Evolutionary conservation across 2,329 filamentous ascomycete genomes (phyloP), one percentile per base, ranked within the genome.

Genomic region (Trichoderma koningii): DNA sequence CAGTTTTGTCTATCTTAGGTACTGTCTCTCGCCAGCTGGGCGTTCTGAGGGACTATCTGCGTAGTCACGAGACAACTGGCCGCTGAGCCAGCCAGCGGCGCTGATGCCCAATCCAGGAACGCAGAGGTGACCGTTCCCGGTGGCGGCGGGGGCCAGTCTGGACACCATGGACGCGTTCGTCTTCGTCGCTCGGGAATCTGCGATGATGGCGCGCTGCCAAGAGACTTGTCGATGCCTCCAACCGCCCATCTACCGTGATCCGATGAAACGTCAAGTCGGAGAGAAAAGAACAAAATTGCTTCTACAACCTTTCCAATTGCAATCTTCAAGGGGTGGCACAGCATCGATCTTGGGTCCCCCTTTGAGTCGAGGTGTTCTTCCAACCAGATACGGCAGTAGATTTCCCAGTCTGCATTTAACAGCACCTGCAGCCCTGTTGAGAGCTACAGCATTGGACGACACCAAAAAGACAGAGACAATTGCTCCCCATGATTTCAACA

Each of bases 21-120:
- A 17, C n/a, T 44, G 15, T 5, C 23, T 26, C 21, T 56, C 17
- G 47, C 30, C 23, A 45, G 41, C 38, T 28, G 17, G 23, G 21
- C 53, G 23, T n/a, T 52, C 7, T 30, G 48, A 34, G 26, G 21
- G 48, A 53, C 48, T 23, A 23, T 23, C 21, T 23, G 21, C 21
- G 21, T 23, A 23, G 21, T 23, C 21, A 23, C 21, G 21, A 23
- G 21, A 23, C 21, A 34, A 21, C 9, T 28, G 48, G 59, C 21
- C 19, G 12, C 41, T 47, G 30, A 34, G 41, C 38, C n/a, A 19
- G 41, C 38, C 14, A 19, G 30, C 59, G 59, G 48, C 48, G 15
- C 59, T 52, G 59, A 63, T 63, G 21, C 59, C 59, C 50, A 47
- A 63, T 55, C 59, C 50, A 53, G 59, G 50, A 63, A 55, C 59